Evolutionary conservation across 106 monocot species (phyloP).

Genomic region (Iris macrosiphon): DNA sequence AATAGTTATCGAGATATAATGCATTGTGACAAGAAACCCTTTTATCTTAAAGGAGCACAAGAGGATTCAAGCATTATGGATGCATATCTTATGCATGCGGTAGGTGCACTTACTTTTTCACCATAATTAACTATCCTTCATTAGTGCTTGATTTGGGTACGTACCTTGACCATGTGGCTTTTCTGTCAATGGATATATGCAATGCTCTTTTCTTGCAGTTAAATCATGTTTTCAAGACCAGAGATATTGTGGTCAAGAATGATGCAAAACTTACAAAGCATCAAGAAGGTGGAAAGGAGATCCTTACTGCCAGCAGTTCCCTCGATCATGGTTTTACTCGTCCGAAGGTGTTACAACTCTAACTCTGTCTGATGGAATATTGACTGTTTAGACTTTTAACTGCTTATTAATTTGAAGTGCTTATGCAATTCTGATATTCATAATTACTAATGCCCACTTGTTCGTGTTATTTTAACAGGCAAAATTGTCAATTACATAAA

Average conservation of each 20-base stretch:
- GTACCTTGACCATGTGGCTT: slow-evolving; percentile 3
- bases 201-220: slow-evolving; percentile 38
- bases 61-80: slow-evolving; percentile 88
- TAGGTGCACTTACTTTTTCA: slow-evolving; percentile 27
- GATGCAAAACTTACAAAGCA: slow-evolving; percentile 56
- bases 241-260: slow-evolving; percentile 71
- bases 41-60: slow-evolving; percentile 74
- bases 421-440: too few species aligned
- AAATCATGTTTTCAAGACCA: slow-evolving; percentile 76
- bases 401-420: too few species aligned
- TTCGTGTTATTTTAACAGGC: too few species aligned
- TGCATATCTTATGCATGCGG: slow-evolving; percentile 91
- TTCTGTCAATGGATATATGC: too few species aligned
- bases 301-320: slow-evolving; percentile 42
- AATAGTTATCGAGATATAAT: slow-evolving; percentile 85
- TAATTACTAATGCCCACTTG: too few species aligned
- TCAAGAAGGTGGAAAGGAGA: slow-evolving; percentile 36
- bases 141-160: not conserved
- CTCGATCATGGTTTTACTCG: slow-evolving; percentile 99
- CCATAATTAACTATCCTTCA: too few species aligned
- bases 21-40: slow-evolving; percentile 88
- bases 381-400: too few species aligned
- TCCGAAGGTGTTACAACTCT: slow-evolving; percentile 63
- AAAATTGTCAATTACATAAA: too few species aligned
- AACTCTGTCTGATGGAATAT: too few species aligned